Percentiles rank a stretch among this genome's conserved stretches.
Conservation (phyloP, 2,329 filamentous ascomycete genomes). For the Colletotrichum sp. region DNA sequence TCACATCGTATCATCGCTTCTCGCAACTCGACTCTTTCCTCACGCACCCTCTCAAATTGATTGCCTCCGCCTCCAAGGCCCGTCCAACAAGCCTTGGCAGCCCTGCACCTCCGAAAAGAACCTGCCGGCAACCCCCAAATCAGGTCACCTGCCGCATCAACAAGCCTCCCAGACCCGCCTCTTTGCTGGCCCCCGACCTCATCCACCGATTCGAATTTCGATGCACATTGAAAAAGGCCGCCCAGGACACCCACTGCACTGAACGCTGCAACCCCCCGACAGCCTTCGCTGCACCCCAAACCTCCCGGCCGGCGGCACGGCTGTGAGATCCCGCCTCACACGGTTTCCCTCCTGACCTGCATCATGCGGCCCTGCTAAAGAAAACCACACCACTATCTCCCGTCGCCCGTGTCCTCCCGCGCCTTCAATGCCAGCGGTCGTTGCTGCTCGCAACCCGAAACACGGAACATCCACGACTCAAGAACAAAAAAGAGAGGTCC, state of each 20-base stretch:
- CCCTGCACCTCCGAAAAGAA: not conserved
- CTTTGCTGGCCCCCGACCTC: not conserved
- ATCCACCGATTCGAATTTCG: not conserved
- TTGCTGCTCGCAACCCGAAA: not conserved
- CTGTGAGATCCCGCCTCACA: not conserved
- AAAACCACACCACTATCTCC: not conserved
- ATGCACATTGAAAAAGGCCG: not conserved
- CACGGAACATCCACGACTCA: not conserved
- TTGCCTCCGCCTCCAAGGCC: not conserved
- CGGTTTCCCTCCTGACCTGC: constrained; percentile 5
- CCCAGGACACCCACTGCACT: not conserved
- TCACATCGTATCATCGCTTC: not conserved
- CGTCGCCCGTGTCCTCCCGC: not conserved
- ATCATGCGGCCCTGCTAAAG: constrained; percentile 13
- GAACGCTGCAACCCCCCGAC: not conserved
- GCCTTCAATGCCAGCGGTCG: not conserved
- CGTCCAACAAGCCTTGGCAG: not conserved
- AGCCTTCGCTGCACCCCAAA: not conserved
- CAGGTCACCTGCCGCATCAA: constrained; percentile 10
- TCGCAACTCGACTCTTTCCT: not conserved
- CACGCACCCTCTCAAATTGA: not conserved
- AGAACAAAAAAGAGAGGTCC: not conserved
- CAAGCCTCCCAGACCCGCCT: constrained; percentile 3
- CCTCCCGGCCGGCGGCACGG: not conserved
- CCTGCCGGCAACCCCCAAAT: constrained; percentile 10